phyloP scores from a whole-genome alignment of 148 eudicot genomes.

The Fagopyrum esculentum region DNA sequence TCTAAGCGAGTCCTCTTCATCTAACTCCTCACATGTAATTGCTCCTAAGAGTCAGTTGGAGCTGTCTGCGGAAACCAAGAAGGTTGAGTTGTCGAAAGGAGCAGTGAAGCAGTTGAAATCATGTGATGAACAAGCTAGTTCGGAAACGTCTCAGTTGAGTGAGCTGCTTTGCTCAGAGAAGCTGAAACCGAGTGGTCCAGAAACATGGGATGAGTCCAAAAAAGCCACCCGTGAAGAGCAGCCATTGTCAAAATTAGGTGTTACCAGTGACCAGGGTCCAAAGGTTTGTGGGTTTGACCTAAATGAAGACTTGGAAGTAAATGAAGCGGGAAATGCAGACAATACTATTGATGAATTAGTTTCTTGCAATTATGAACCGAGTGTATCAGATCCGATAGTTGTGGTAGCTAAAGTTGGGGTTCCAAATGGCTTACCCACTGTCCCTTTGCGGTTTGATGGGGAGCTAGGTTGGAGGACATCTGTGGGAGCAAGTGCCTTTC shows the following conservation, averaged over 20 bases:
- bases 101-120: slow-evolving; percentile 11
- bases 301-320: slow-evolving; percentile 32
- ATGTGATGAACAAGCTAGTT: slow-evolving; percentile 10
- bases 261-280: slow-evolving; percentile 7
- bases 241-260: slow-evolving; percentile 19
- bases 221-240: slow-evolving; percentile 10
- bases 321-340: slow-evolving; percentile 20
- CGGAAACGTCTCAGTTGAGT: background rate
- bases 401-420: slow-evolving; percentile 50
- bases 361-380: slow-evolving; percentile 12
- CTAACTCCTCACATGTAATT: slow-evolving; percentile 20
- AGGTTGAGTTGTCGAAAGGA: background rate
- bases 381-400: slow-evolving; percentile 26
- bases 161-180: slow-evolving; percentile 2
- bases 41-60: slow-evolving; percentile 20
- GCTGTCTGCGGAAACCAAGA: slow-evolving; percentile 3
- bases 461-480: slow-evolving; percentile 50
- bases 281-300: slow-evolving; percentile 36
- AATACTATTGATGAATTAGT: background rate
- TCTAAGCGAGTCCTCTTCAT: slow-evolving; percentile 23
- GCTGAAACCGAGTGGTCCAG: background rate
- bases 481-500: slow-evolving; percentile 46
- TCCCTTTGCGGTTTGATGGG: slow-evolving; percentile 51
- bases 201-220: slow-evolving; percentile 11
- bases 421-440: slow-evolving; percentile 32